These are phyloP conservation scores for Rhododendron williamsianum DNA, from an alignment of 148 eudicot genomes.

Conservation along the genomic window DNA sequence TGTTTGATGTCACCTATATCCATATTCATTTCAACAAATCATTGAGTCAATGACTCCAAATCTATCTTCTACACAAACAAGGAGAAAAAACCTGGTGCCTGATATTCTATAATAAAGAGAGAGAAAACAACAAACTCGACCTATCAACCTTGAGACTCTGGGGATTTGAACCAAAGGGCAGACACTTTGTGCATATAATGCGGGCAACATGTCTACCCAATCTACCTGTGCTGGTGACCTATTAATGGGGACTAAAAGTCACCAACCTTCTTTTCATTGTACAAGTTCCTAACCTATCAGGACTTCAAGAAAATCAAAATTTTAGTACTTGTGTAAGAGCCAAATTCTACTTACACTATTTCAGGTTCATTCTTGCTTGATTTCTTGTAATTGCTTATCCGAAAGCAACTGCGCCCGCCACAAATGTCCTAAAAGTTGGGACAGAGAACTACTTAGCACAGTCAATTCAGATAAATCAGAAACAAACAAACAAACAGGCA, in stretches of 20 bases:
- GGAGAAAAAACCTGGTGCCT: not conserved
- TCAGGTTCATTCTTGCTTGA: constrained; percentile 47
- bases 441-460: constrained; percentile 9
- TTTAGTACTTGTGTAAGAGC: not conserved
- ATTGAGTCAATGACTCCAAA: not conserved
- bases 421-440: constrained; percentile 50
- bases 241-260: not conserved
- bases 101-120: not conserved
- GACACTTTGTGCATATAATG: not conserved
- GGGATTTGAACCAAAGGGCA: not conserved
- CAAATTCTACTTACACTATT: constrained; percentile 58
- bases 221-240: not conserved
- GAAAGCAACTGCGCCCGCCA: constrained; percentile 74
- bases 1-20: not conserved
- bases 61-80: not conserved
- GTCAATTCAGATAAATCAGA: not conserved
- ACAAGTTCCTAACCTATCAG: not conserved
- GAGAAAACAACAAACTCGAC: not conserved
- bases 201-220: not conserved
- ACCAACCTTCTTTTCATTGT: not conserved
- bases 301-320: not conserved
- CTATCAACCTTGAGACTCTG: not conserved
- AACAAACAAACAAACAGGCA: not conserved
- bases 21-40: not conserved
- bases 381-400: constrained; percentile 56